Conservation (phyloP, 768 basidiomycete genomes). For the Russula sp. region DNA sequence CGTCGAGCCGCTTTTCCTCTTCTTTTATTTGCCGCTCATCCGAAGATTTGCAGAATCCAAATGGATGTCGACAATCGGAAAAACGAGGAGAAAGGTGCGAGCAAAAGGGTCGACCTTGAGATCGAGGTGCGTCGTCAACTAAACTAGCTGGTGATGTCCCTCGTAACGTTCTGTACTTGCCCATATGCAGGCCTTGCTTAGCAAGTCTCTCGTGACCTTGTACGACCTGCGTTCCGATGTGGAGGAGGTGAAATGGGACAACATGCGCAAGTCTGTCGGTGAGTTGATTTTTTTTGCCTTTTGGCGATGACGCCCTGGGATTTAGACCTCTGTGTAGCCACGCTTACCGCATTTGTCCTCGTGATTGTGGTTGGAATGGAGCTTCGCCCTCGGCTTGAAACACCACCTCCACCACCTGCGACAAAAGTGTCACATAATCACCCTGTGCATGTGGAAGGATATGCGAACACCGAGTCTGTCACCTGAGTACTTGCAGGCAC, state of each 20-base stretch:
- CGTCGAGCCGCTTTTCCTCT: slow-evolving; percentile 28
- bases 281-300: slow-evolving; percentile 29
- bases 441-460: slow-evolving; percentile 6
- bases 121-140: slow-evolving; percentile 56
- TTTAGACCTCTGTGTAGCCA: slow-evolving; percentile 36
- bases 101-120: slow-evolving; percentile 76
- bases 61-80: slow-evolving; percentile 95
- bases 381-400: slow-evolving; percentile 41
- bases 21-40: background rate
- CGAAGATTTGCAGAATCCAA: slow-evolving; percentile 60
- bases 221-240: slow-evolving; percentile 77
- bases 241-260: slow-evolving; percentile 85
- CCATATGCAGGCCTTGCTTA: slow-evolving; percentile 55
- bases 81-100: slow-evolving; percentile 79
- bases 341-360: slow-evolving; percentile 60
- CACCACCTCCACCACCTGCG: slow-evolving; percentile 30
- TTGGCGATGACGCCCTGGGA: background rate
- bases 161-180: background rate
- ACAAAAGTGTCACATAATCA: slow-evolving; percentile 3
- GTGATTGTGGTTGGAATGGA: slow-evolving; percentile 69
- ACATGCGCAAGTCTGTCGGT: slow-evolving; percentile 80
- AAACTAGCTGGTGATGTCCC: background rate
- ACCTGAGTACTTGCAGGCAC: slow-evolving; percentile 8
- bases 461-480: slow-evolving; percentile 9
- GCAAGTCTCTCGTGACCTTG: slow-evolving; percentile 64